These are phyloP conservation scores for Tricharina praecox DNA, from an alignment of 495 filamentous ascomycete species.

Conservation along the genomic window DNA sequence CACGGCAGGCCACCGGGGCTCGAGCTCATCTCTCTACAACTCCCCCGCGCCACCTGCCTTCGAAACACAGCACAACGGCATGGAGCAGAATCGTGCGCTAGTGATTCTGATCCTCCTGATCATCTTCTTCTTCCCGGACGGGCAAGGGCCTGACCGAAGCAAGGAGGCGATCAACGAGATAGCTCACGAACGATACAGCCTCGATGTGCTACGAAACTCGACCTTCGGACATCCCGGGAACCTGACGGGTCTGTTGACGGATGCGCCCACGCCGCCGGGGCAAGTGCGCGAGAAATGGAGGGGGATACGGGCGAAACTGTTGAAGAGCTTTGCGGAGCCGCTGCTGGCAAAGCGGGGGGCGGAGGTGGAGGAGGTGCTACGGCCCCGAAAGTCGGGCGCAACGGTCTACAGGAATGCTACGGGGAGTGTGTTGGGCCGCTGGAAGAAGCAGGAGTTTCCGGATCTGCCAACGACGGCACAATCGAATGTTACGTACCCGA, in stretches of 20 bases:
- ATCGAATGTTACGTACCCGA: conserved; percentile 14
- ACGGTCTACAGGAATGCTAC: conserved; percentile 5
- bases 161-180: conserved; percentile 19
- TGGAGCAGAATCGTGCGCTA: conserved; percentile 23
- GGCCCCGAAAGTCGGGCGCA: background rate
- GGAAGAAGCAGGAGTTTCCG: background rate
- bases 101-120: conserved; percentile 22
- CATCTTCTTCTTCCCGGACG: conserved; percentile 22
- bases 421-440: conserved; percentile 7
- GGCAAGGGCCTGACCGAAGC: conserved; percentile 14
- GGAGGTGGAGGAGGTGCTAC: background rate
- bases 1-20: no score
- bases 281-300: conserved; percentile 12
- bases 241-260: conserved; percentile 16
- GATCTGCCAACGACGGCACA: conserved; percentile 1
- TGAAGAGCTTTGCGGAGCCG: conserved; percentile 1
- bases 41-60: no score
- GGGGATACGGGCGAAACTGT: conserved; percentile 11
- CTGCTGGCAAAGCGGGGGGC: background rate
- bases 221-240: conserved; percentile 24
- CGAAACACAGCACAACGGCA: conserved; percentile 1
- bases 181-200: conserved; percentile 14
- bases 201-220: conserved; percentile 21
- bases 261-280: conserved; percentile 15
- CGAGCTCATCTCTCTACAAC: no score